Base-by-base conservation (phyloP, 495 filamentous ascomycete genomes). In the Neurospora sp. region DNA sequence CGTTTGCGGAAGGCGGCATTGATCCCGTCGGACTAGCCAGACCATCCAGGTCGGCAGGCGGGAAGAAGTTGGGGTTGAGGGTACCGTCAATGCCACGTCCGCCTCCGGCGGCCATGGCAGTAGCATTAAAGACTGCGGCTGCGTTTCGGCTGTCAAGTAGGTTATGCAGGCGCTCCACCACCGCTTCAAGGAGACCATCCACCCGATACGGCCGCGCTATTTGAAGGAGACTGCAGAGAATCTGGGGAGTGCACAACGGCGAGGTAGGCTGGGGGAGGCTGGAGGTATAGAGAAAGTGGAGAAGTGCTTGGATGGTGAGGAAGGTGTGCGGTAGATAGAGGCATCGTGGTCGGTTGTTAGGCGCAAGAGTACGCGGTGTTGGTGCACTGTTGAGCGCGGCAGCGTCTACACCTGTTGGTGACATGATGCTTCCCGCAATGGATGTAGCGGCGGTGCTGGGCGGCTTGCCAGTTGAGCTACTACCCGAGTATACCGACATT, bases 61-160 rank as follows among this genome's bases (percentile, higher is more conserved):
- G 80, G 77, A 83, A 85, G 73, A 83, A 78, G 84, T 86, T 86
- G 35, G 84, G 84, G 74, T 85, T 85, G 23, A 85, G 77, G 18
- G 79, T 78, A 27, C 85, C 85, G 74, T 86, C 85, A 72, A 86
- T 92, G 71, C 91, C 92, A 2, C 93, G 86, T 2, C 96, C 96
- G 37, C 95, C 94, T 1, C 96, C 96, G 9, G 96, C 96, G 4
- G 95, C 96, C 96, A 98, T 98, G 69, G 96, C 96, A 0, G 95
- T 94, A 0, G 96, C 96, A 76, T 99, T 99, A 87, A 98, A 99
- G 16, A 98, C 93, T 18, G 96, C 96, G 0, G 96, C 96, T 0
- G 96, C 94, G 78, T 98, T 99, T 69, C 94, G 88, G 14, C 91
- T 93, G 77, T 99, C 96, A 4, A 99, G 90, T 9, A 95, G 89